These are phyloP conservation scores for Sporothrix phasma DNA, from an alignment of 2,329 filamentous ascomycete species.

Conservation along the genomic window DNA sequence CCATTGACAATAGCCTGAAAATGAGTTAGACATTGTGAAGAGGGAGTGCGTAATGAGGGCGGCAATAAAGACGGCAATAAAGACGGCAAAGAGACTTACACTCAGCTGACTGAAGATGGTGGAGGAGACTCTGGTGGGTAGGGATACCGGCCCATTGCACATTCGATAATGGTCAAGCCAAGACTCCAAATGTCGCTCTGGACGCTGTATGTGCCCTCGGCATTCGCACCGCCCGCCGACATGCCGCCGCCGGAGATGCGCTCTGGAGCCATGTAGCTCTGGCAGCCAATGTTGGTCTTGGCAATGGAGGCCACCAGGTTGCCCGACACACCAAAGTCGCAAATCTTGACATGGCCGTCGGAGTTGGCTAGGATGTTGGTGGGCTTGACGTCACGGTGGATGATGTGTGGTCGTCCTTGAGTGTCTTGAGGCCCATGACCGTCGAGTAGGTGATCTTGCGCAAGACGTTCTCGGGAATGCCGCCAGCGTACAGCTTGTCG, in stretches of 20 bases:
- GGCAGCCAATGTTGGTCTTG: conserved; percentile 97
- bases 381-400: conserved; percentile 95
- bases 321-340: conserved; percentile 94
- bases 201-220: conserved; percentile 86
- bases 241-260: conserved; percentile 81
- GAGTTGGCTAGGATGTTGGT: conserved; percentile 96
- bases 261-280: conserved; percentile 98
- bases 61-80: background rate
- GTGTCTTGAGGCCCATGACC: conserved; percentile 77
- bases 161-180: conserved; percentile 90
- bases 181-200: conserved; percentile 98
- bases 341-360: conserved; percentile 89
- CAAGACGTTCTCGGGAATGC: conserved; percentile 79
- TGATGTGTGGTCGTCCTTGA: conserved; percentile 98
- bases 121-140: conserved; percentile 96
- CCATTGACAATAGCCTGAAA: conserved; percentile 90
- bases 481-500: conserved; percentile 87
- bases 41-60: background rate
- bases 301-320: conserved; percentile 96
- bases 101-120: conserved; percentile 97
- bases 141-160: conserved; percentile 85
- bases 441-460: conserved; percentile 86
- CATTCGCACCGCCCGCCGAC: conserved; percentile 56
- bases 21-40: conserved; percentile 17
- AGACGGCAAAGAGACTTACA: too few species aligned